Conservation (phyloP, 2,329 filamentous ascomycete genomes). For the Fusarium poae region DNA sequence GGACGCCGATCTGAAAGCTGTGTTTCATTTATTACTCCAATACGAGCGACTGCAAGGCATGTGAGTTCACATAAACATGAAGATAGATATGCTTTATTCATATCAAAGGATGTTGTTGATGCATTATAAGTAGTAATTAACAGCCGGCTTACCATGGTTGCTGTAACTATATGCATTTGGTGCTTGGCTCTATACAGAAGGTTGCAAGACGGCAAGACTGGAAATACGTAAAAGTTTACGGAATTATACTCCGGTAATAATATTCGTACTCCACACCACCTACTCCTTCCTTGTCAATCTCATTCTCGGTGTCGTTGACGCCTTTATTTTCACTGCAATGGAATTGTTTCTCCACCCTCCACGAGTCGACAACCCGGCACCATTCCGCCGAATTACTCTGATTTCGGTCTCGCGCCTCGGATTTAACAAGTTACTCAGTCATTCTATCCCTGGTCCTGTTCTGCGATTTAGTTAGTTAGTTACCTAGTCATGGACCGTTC, state of each 20-base stretch:
- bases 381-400: constrained; percentile 33
- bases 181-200: constrained; percentile 1
- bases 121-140: too few relatives aligned
- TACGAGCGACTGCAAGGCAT: too few relatives aligned
- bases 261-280: constrained; percentile 34
- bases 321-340: constrained; percentile 18
- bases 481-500: constrained; percentile 35
- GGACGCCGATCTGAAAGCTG: background rate
- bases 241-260: constrained; percentile 46
- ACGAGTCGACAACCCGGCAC: constrained; percentile 15
- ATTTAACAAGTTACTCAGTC: constrained; percentile 16
- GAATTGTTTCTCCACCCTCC: constrained; percentile 40
- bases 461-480: background rate
- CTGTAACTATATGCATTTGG: background rate
- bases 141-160: background rate
- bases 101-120: too few relatives aligned
- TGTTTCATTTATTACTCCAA: too few relatives aligned
- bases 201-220: background rate
- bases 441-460: background rate
- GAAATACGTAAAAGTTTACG: constrained; percentile 34
- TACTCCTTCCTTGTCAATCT: constrained; percentile 1
- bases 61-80: too few relatives aligned
- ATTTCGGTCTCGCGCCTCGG: constrained; percentile 28
- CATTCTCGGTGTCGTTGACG: constrained; percentile 35
- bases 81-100: too few relatives aligned